Base-by-base conservation (phyloP, 352 stramenopile genomes). In the Globisporangium carolinianum region DNA sequence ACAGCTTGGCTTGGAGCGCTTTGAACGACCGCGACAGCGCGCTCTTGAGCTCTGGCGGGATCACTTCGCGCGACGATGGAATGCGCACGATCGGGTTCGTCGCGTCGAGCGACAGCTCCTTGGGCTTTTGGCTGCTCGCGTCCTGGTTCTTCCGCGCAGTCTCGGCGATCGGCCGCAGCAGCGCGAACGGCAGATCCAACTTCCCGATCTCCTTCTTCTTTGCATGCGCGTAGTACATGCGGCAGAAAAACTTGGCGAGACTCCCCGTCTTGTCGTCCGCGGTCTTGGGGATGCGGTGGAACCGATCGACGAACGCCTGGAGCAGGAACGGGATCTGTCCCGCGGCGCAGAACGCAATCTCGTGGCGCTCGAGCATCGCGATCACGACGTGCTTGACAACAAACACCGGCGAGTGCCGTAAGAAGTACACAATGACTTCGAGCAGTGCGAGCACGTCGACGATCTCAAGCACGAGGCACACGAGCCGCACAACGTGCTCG, bases 161-260 rank as follows among this genome's bases (percentile, higher is more conserved):
- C 67, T 90, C 71, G 4, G 83, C 83, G 53, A 93, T 91, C 7
- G 81, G 75, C 18, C 73, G 82, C 17, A 93, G 66, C 15, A 93
- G 64, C 6, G 79, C 72, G 51, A 89, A 75, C 1, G 83, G 83
- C 38, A 93, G 67, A 51, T 93, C 80, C 4, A 89, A 58, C 57
- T 89, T 91, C 8, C 70, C 81, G 9, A 90, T 88, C 54, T 90
- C 79, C 64, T 87, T 86, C 55, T 87, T 89, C 63, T 91, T 91
- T 24, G 83, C 83, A 53, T 93, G 83, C 4, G 69, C 74, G 53
- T 90, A 90, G 55, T 91, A 93, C 79, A 93, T 81, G 39, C 81
- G 86, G 65, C 80, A 89, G 46, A 93, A 93, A 43, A 91, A 93
- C 56, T 87, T 77, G 12, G 83, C 83, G 35, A 93, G 68, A 38